A percentile compares a stretch with the other conserved stretches of the same genome.
These are phyloP conservation scores for Nicotiana noctiflora DNA, from an alignment of 257 asterid genomes.

Conservation along the genomic window DNA sequence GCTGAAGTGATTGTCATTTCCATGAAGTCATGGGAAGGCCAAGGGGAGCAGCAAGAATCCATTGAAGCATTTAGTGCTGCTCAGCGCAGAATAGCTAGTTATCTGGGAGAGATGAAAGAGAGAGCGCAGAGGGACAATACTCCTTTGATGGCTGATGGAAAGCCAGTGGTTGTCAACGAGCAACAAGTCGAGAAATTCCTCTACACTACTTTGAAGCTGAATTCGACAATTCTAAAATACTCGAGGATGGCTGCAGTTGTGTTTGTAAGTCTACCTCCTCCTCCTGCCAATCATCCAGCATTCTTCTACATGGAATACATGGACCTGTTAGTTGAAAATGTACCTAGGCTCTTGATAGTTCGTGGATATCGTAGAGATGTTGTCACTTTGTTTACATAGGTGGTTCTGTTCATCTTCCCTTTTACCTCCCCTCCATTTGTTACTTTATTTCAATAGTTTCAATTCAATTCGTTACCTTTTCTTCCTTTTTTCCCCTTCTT, in stretches of 20 bases:
- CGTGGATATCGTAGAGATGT: constrained; percentile 95
- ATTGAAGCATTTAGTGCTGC: constrained; percentile 72
- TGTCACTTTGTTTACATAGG: constrained; percentile 88
- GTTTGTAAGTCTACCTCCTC: constrained; percentile 94
- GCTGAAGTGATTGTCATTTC: constrained; percentile 95
- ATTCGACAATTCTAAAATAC: constrained; percentile 68
- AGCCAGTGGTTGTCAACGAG: constrained; percentile 61
- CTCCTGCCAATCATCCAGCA: constrained; percentile 81
- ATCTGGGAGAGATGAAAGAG: constrained; percentile 56
- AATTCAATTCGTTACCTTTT: neutral
- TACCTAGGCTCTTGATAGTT: constrained; percentile 90
- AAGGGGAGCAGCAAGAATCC: constrained; percentile 56
- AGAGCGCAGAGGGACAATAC: constrained; percentile 46
- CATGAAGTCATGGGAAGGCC: constrained; percentile 91
- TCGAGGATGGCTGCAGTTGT: constrained; percentile 99
- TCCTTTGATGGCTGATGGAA: constrained; percentile 71
- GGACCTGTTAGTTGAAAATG: constrained; percentile 94
- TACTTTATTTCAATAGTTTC: neutral
- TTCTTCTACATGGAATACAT: constrained; percentile 95
- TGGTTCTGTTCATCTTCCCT: neutral
- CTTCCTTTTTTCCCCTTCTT: neutral
- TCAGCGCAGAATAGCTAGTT: constrained; percentile 52
- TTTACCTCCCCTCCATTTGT: neutral
- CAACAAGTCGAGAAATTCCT: constrained; percentile 86
- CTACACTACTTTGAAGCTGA: constrained; percentile 71